phyloP scores from a whole-genome alignment of 345 rosid genomes.

The Linum tenue region DNA sequence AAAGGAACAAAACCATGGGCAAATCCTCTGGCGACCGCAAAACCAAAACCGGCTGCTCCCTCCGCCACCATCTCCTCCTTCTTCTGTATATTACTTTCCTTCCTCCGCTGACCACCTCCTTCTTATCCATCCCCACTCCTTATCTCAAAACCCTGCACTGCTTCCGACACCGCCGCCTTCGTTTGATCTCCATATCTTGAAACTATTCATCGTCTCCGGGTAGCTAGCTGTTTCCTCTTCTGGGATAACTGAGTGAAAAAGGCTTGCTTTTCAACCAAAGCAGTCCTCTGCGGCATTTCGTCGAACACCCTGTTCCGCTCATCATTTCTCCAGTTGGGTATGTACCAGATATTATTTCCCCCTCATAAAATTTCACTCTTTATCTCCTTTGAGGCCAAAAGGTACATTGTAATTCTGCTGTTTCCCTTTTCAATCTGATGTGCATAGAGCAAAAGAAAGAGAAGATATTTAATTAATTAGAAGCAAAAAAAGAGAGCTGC shows the following conservation, averaged over 20 bases:
- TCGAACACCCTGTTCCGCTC: background rate
- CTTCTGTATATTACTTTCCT: background rate
- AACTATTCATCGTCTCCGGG: too few species aligned
- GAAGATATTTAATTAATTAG: too few species aligned
- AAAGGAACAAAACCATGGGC: background rate
- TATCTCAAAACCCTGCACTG: background rate
- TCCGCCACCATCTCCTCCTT: background rate
- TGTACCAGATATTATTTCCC: too few species aligned
- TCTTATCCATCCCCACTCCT: background rate
- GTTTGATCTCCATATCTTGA: too few species aligned
- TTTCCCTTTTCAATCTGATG: too few species aligned
- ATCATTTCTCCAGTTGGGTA: background rate
- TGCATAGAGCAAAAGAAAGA: too few species aligned
- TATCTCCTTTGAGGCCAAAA: too few species aligned
- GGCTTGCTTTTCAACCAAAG: background rate
- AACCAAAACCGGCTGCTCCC: background rate
- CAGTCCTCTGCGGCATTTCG: background rate
- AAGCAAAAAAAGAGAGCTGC: too few species aligned
- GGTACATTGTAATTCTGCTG: too few species aligned
- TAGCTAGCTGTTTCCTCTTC: background rate
- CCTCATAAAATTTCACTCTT: too few species aligned
- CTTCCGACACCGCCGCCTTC: too few species aligned
- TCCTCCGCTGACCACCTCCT: background rate
- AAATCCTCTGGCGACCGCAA: background rate
- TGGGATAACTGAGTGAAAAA: background rate